Evolutionary conservation across 2,329 filamentous ascomycete genomes (phyloP).

Genomic region (Ophiostoma perfectum): DNA sequence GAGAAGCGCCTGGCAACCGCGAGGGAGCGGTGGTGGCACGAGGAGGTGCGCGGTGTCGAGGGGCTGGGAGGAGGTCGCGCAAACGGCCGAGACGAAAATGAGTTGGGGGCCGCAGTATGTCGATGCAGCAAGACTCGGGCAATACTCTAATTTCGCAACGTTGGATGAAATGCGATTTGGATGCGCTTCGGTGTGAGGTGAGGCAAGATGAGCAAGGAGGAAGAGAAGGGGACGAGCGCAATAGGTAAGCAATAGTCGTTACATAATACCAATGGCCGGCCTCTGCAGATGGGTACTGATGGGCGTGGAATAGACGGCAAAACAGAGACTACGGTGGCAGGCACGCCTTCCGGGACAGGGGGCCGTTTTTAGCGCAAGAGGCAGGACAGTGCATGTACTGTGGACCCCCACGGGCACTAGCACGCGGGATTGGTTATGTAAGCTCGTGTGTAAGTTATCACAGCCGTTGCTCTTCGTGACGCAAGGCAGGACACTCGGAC

Average conservation of each 20-base stretch:
- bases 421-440: neutral
- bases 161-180: neutral
- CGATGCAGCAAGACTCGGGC: neutral
- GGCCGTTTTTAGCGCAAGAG: constrained; percentile 10
- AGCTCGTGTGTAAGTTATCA: neutral
- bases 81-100: neutral
- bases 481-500: too few relatives aligned
- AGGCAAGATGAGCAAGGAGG: neutral
- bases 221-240: neutral
- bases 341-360: constrained; percentile 1
- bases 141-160: neutral
- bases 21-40: neutral
- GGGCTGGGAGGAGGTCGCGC: neutral
- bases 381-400: neutral
- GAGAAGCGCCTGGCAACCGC: neutral
- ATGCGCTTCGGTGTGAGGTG: neutral
- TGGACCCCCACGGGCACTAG: neutral
- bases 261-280: neutral
- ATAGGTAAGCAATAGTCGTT: neutral
- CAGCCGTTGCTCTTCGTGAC: too few relatives aligned
- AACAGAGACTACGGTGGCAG: constrained; percentile 4
- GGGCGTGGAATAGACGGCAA: neutral
- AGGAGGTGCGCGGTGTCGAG: neutral
- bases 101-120: neutral
- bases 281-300: neutral